Conservation (phyloP, 2,329 filamentous ascomycete genomes). For the Aspergillus aculeatus region DNA sequence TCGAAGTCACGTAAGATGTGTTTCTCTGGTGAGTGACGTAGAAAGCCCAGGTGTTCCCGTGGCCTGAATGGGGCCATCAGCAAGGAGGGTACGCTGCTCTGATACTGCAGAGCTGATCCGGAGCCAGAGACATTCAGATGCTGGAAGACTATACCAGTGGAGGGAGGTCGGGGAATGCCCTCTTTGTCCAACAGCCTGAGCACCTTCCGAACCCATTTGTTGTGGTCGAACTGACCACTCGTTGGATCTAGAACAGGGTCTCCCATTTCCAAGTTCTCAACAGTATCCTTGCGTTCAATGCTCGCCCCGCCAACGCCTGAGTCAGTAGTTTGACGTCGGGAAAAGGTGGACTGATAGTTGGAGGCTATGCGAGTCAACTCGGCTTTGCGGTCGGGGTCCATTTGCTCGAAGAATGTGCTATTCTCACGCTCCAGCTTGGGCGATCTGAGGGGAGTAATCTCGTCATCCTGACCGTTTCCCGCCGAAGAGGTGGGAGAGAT, state of each 20-base stretch:
- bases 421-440: conserved; percentile 19
- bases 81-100: conserved; percentile 63
- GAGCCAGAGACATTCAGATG: conserved; percentile 67
- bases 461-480: conserved; percentile 14
- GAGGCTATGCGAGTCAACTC: conserved; percentile 31
- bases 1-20: conserved; percentile 57
- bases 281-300: conserved; percentile 32
- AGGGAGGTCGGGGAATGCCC: conserved; percentile 50
- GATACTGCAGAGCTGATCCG: conserved; percentile 65
- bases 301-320: conserved; percentile 18
- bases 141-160: conserved; percentile 63
- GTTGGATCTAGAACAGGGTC: conserved; percentile 55
- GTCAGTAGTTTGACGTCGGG: conserved; percentile 20
- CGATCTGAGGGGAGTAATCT: conserved; percentile 16
- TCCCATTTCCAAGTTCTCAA: conserved; percentile 42
- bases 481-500: conserved; percentile 16
- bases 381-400: conserved; percentile 25
- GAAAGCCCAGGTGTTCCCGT: conserved; percentile 51
- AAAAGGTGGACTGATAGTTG: conserved; percentile 33
- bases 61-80: conserved; percentile 59
- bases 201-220: conserved; percentile 53
- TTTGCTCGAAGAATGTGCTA: conserved; percentile 26
- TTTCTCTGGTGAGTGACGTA: conserved; percentile 51
- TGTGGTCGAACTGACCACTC: conserved; percentile 53
- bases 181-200: conserved; percentile 55